Conservation (phyloP, 306 rosid genomes). For the Trifolium dubium region DNA sequence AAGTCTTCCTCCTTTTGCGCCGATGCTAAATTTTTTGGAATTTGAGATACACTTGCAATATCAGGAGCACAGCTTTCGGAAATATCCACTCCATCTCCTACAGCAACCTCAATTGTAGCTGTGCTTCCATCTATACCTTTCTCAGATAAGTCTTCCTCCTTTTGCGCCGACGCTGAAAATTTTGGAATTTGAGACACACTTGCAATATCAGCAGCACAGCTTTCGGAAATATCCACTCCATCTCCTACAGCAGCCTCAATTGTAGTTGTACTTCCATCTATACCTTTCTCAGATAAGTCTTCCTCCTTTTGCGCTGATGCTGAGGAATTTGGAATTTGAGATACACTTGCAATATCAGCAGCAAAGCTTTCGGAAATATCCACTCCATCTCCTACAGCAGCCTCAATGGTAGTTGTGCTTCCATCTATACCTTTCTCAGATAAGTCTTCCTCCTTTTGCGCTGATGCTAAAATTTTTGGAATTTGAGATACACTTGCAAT, state of each 20-base stretch:
- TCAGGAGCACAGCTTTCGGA: slow-evolving; percentile 29
- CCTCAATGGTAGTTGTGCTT: slow-evolving; percentile 19
- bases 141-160: slow-evolving; percentile 32
- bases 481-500: slow-evolving; percentile 27
- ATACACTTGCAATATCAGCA: slow-evolving; percentile 24
- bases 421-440: slow-evolving; percentile 36
- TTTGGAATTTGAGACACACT: slow-evolving; percentile 31
- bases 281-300: slow-evolving; percentile 28
- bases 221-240: slow-evolving; percentile 27
- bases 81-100: slow-evolving; percentile 33
- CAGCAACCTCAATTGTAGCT: slow-evolving; percentile 27
- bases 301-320: slow-evolving; percentile 30
- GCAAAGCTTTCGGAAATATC: slow-evolving; percentile 28
- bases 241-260: slow-evolving; percentile 33
- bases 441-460: slow-evolving; percentile 31
- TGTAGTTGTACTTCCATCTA: slow-evolving; percentile 22
- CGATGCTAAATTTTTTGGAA: slow-evolving; percentile 28
- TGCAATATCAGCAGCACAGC: slow-evolving; percentile 23
- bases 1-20: slow-evolving; percentile 25
- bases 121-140: slow-evolving; percentile 35
- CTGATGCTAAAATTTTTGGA: slow-evolving; percentile 23
- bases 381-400: slow-evolving; percentile 35
- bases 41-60: slow-evolving; percentile 27
- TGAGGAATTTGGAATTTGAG: slow-evolving; percentile 33
- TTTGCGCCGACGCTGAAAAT: slow-evolving; percentile 24